phyloP scores from a whole-genome alignment of 2,329 filamentous ascomycete genomes.

The Emydomyces testavorans region DNA sequence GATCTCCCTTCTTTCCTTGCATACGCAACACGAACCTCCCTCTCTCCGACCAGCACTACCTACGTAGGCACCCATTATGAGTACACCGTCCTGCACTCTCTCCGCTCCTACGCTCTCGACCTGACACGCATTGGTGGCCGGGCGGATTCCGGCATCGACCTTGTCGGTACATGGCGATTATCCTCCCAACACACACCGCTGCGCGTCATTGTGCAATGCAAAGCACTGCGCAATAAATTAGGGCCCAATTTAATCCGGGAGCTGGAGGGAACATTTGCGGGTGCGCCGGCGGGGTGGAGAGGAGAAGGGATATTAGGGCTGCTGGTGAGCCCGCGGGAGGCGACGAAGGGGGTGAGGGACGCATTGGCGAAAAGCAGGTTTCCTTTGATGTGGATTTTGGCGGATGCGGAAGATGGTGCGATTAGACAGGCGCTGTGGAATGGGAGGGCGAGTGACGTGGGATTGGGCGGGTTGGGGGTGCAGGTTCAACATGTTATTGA shows the following conservation, averaged over 20 bases:
- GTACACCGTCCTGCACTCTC: slow-evolving; percentile 33
- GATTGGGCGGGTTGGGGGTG: slow-evolving; percentile 30
- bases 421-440: slow-evolving; percentile 39
- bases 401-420: slow-evolving; percentile 26
- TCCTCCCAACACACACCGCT: slow-evolving; percentile 29
- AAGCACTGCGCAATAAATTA: slow-evolving; percentile 33
- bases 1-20: slow-evolving; percentile 32
- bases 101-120: slow-evolving; percentile 31
- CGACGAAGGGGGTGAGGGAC: slow-evolving; percentile 68
- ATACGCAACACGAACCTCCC: slow-evolving; percentile 30
- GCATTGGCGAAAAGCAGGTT: slow-evolving; percentile 54
- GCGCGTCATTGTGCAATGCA: slow-evolving; percentile 39
- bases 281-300: slow-evolving; percentile 62
- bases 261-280: slow-evolving; percentile 56
- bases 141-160: slow-evolving; percentile 38
- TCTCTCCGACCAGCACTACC: slow-evolving; percentile 30
- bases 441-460: slow-evolving; percentile 28
- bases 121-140: slow-evolving; percentile 37
- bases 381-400: slow-evolving; percentile 56
- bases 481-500: slow-evolving; percentile 25
- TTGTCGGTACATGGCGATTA: slow-evolving; percentile 37
- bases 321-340: slow-evolving; percentile 55
- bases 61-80: slow-evolving; percentile 40
- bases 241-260: slow-evolving; percentile 37
- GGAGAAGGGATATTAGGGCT: slow-evolving; percentile 55